A percentile compares a stretch with the other conserved stretches of the same genome.
These are phyloP conservation scores for Annona squamosa DNA, from an alignment of 164 flowering plant genomes.

Conservation along the genomic window DNA sequence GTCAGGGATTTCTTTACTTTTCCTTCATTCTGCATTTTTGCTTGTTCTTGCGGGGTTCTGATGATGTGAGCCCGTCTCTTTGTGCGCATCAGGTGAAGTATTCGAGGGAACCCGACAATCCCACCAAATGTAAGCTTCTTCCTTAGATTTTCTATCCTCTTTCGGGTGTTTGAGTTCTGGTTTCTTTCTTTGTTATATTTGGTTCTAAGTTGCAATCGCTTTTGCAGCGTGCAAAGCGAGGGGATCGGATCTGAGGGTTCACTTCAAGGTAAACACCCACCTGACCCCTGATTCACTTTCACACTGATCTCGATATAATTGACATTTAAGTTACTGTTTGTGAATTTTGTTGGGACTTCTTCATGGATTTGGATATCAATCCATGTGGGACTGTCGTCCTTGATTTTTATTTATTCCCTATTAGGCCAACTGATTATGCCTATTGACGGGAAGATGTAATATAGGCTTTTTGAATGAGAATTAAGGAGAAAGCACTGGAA, in stretches of 20 bases:
- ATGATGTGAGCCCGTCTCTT: neutral
- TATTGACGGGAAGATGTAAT: too few species aligned
- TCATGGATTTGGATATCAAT: too few species aligned
- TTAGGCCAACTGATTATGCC: too few species aligned
- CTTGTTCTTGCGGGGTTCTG: neutral
- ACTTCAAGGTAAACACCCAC: conserved; percentile 50
- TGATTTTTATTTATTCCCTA: too few species aligned
- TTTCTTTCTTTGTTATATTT: too few species aligned
- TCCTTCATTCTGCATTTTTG: neutral
- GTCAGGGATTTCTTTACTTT: neutral
- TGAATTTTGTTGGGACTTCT: neutral
- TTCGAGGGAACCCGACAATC: conserved; percentile 66
- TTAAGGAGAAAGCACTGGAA: too few species aligned
- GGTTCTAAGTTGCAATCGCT: neutral
- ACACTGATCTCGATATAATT: neutral
- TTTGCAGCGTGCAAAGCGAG: conserved; percentile 64
- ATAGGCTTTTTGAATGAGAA: too few species aligned
- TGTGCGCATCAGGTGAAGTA: conserved; percentile 48
- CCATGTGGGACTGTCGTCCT: too few species aligned
- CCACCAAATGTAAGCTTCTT: conserved; percentile 49
- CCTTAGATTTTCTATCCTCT: neutral
- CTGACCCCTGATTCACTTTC: neutral
- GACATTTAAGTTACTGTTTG: neutral
- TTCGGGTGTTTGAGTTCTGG: neutral
- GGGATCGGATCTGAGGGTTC: conserved; percentile 74